Percentiles rank a stretch among this genome's conserved stretches.
These are phyloP conservation scores for Forsythia viridissima DNA, from an alignment of 257 asterid genomes.

Conservation along the genomic window DNA sequence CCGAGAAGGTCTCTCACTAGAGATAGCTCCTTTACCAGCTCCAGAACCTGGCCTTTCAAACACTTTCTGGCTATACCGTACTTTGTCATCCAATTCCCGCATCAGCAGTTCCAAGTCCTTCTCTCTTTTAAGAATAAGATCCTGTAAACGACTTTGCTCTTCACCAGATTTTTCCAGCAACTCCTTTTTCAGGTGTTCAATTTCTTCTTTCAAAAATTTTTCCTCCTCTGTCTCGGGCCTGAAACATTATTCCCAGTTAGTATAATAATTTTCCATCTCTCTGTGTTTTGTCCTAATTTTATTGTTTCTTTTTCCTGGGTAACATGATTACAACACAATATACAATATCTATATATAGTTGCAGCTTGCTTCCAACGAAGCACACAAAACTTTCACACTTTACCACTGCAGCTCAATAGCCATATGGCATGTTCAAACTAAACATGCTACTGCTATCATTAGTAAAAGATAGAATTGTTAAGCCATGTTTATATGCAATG, in stretches of 20 bases:
- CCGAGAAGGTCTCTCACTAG: conserved; percentile 34
- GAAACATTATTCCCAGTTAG: conserved; percentile 26
- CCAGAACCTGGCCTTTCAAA: conserved; percentile 81
- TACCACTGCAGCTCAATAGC: not conserved
- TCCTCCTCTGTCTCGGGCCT: conserved; percentile 91
- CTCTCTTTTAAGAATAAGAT: conserved; percentile 59
- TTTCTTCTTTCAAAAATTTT: conserved; percentile 76
- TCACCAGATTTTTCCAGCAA: conserved; percentile 47
- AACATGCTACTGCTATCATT: not conserved
- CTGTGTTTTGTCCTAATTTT: not conserved
- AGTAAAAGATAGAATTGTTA: not conserved
- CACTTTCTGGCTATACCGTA: conserved; percentile 70
- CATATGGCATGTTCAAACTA: not conserved
- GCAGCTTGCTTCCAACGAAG: not conserved
- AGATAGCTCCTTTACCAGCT: conserved; percentile 49
- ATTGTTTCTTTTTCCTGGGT: not conserved
- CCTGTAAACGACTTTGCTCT: conserved; percentile 41
- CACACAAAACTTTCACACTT: not conserved
- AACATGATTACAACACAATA: not conserved
- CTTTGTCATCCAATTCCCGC: conserved; percentile 77
- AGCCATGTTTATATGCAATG: not conserved
- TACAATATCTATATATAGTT: not conserved
- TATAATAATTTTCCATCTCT: not conserved
- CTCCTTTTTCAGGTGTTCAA: conserved; percentile 63
- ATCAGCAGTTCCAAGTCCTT: conserved; percentile 63